Base-by-base conservation (phyloP, 805 yeast species). In the Wickerhamomyces rabaulensis region DNA sequence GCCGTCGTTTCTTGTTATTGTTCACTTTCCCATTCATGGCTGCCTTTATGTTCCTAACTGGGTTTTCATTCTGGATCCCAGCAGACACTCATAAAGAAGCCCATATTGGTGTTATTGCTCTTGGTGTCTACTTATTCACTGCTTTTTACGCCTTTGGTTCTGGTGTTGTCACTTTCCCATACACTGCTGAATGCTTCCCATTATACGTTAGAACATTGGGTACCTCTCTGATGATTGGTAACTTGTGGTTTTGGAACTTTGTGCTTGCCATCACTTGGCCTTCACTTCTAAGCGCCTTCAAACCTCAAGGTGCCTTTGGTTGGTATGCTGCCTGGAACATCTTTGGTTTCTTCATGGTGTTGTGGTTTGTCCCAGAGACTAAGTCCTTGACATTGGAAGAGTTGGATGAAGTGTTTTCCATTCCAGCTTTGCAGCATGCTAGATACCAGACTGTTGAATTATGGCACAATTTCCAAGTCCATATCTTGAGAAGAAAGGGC, bases 161-260 rank as follows among this genome's bases (percentile, higher is more conserved):
- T 65, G 95, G 95, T 31, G 92, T 92, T 10, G 90, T 87, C 36
- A 94, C 95, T 6, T 87, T 87, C 67, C 82, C 90, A 3, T 84
- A 87, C 60, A 82, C 89, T 17, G 92, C 94, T 12, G 95, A 87
- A 63, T 84, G 82, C 56, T 76, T 82, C 65, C 87, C 90, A 48
- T 70, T 85, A 55, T 82, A 82, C 58, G 78, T 84, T 51, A 78
- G 92, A 64, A 89, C 86, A 54, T 67, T 84, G 43, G 88, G 90
- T 42, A 82, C 86, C 84, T 79, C 88, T 3, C 72, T 80, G 52
- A 90, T 89, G 26, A 82, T 90, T 16, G 81, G 84, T n/a, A 78
- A 82, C 6, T 73, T 82, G 61, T 80, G 86, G 86, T 80, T 80
- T 62, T 80, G 80, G 69, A 80, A 80, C 61, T 80, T 80, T 55